Percentiles rank a stretch among this genome's conserved stretches.
Conservation (phyloP, 306 rosid genomes). For the Hippophae tibetana region DNA sequence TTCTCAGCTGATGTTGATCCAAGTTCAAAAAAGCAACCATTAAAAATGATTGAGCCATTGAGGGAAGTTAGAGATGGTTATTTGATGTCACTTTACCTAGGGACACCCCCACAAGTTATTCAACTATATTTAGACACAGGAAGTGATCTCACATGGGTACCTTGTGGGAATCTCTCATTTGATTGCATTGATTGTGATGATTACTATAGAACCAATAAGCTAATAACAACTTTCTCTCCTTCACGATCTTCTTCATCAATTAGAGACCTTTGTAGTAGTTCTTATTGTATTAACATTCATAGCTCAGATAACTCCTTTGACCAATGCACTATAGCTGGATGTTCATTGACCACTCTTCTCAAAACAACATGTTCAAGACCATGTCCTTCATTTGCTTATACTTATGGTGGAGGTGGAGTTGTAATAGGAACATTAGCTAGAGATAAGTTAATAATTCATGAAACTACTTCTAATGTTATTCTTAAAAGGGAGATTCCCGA, state of each 20-base stretch:
- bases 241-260: conserved; percentile 31
- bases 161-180: conserved; percentile 43
- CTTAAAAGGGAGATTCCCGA: conserved; percentile 22
- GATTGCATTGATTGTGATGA: conserved; percentile 40
- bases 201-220: conserved; percentile 15
- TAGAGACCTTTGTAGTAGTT: conserved; percentile 36
- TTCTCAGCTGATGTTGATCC: too few species aligned
- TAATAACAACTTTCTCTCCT: conserved; percentile 29
- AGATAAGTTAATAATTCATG: conserved; percentile 33
- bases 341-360: conserved; percentile 30
- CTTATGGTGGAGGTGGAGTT: conserved; percentile 39
- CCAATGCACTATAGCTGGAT: conserved; percentile 40
- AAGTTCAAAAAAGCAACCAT: neutral
- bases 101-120: conserved; percentile 44
- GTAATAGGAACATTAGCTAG: conserved; percentile 29
- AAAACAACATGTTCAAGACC: conserved; percentile 37
- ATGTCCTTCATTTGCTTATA: conserved; percentile 47
- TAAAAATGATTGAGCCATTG: conserved; percentile 31
- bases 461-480: conserved; percentile 9
- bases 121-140: conserved; percentile 52
- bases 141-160: conserved; percentile 57
- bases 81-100: conserved; percentile 30
- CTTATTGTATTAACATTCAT: conserved; percentile 35
- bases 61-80: conserved; percentile 47
- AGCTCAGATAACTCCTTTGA: conserved; percentile 39